A percentile compares a stretch with the other conserved stretches of the same genome.
Conservation (phyloP, 2,329 filamentous ascomycete genomes). For the Sporothrix brunneoviolacea region DNA sequence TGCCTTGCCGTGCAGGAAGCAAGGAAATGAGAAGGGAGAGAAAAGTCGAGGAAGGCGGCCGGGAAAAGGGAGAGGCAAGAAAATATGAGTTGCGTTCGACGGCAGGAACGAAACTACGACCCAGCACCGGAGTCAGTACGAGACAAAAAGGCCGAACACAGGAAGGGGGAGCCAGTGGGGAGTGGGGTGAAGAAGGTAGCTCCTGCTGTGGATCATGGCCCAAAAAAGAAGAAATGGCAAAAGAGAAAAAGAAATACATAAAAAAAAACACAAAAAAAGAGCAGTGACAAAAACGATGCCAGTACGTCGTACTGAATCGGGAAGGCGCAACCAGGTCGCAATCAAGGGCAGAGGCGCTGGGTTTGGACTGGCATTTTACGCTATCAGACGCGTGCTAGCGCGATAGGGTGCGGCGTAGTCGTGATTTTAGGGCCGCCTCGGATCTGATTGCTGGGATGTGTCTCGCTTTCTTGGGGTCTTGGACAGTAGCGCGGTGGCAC, state of each 20-base stretch:
- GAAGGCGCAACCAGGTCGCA: conserved; percentile 6
- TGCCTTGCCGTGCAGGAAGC: too few relatives aligned
- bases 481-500: too few relatives aligned
- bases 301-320: not conserved
- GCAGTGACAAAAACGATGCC: too few relatives aligned
- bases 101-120: conserved; percentile 3
- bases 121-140: too few relatives aligned
- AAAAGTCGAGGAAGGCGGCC: not conserved
- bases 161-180: not conserved
- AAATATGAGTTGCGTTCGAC: not conserved
- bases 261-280: too few relatives aligned
- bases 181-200: conserved; percentile 1
- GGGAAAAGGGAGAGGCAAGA: not conserved
- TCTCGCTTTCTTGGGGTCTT: too few relatives aligned
- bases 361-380: conserved; percentile 7
- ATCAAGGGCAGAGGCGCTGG: too few relatives aligned
- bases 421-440: too few relatives aligned
- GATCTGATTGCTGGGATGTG: too few relatives aligned
- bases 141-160: not conserved
- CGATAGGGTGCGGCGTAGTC: not conserved
- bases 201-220: conserved; percentile 3
- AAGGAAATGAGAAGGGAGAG: not conserved
- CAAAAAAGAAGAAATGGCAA: not conserved
- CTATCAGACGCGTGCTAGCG: conserved; percentile 1
- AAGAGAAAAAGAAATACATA: not conserved